These are phyloP conservation scores for Aspergillus sp. DNA, from an alignment of 2,329 filamentous ascomycete genomes.

Conservation along the genomic window DNA sequence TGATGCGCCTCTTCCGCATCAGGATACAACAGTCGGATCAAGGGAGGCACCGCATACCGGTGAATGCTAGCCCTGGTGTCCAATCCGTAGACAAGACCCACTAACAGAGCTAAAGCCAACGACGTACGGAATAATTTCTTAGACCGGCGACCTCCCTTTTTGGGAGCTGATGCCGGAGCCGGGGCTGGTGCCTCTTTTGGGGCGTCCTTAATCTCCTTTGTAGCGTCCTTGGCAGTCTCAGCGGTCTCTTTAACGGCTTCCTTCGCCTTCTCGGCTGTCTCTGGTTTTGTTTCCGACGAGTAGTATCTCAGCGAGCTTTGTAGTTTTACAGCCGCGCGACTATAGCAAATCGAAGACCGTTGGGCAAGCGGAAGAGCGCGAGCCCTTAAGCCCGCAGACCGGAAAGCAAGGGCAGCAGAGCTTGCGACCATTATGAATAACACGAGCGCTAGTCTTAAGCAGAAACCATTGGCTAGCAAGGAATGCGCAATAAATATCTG, in stretches of 20 bases:
- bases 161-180: slow-evolving; percentile 11
- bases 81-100: slow-evolving; percentile 62
- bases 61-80: slow-evolving; percentile 68
- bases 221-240: slow-evolving; percentile 7
- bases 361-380: slow-evolving; percentile 15
- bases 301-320: slow-evolving; percentile 12
- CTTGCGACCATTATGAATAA: slow-evolving; percentile 15
- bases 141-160: slow-evolving; percentile 22
- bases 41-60: slow-evolving; percentile 54
- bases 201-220: slow-evolving; percentile 9
- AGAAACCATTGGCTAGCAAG: background rate
- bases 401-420: slow-evolving; percentile 20
- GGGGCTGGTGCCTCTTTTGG: slow-evolving; percentile 10
- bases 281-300: slow-evolving; percentile 14
- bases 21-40: slow-evolving; percentile 35
- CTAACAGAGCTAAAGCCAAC: slow-evolving; percentile 42
- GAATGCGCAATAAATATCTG: too few species aligned
- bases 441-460: background rate
- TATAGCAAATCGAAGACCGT: slow-evolving; percentile 16
- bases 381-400: slow-evolving; percentile 17
- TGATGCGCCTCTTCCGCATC: slow-evolving; percentile 83
- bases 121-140: slow-evolving; percentile 43
- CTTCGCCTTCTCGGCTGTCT: background rate
- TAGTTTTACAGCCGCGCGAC: slow-evolving; percentile 8
- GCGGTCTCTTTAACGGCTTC: background rate